Conservation (phyloP, 306 rosid species). For the Malus domestica region ASM211411v1 NC_041802.1:30132501-30133000, state of each 20-base stretch:
- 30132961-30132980: slow-evolving; percentile 86
- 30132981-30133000: slow-evolving; percentile 84
- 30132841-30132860: slow-evolving; percentile 84
- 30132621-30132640: neutral
- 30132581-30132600: neutral
- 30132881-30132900: slow-evolving; percentile 79
- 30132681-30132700: slow-evolving; percentile 77
- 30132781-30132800: slow-evolving; percentile 92
- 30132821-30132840: slow-evolving; percentile 78
- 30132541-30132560: neutral
- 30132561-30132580: neutral
- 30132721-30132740: slow-evolving; percentile 94
- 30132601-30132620: neutral
- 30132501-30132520: neutral
- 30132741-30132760: slow-evolving; percentile 89
- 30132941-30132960: slow-evolving; percentile 48
- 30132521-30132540: neutral
- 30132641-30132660: slow-evolving; percentile 86
- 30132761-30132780: slow-evolving; percentile 85
- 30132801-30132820: slow-evolving; percentile 72
- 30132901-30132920: slow-evolving; percentile 65
- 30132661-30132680: slow-evolving; percentile 88
- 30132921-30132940: slow-evolving; percentile 72
- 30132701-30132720: slow-evolving; percentile 83
- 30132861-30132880: slow-evolving; percentile 75